phyloP scores from a whole-genome alignment of 2,329 filamentous ascomycete genomes.

The Ophiostoma tasmaniense region DNA sequence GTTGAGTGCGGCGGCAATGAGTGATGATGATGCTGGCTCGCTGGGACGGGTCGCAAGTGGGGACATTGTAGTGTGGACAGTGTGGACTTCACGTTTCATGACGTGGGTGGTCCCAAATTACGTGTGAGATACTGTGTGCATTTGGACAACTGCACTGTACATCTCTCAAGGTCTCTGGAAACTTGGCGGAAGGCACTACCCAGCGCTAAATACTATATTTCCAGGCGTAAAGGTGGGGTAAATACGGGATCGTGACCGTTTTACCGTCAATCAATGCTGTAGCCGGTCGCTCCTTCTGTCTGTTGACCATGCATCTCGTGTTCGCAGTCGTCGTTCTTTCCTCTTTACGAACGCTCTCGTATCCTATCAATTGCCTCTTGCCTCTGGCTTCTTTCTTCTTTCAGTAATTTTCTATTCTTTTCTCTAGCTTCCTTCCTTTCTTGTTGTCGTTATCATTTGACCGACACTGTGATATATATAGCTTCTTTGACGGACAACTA shows the following conservation, averaged over 20 bases:
- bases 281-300: neutral
- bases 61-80: constrained; percentile 5
- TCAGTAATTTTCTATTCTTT: neutral
- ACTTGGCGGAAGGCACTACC: neutral
- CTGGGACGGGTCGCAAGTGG: constrained; percentile 3
- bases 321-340: constrained; percentile 9
- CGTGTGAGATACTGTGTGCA: neutral
- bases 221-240: constrained; percentile 11
- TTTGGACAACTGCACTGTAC: neutral
- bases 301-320: neutral
- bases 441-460: neutral
- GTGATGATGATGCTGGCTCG: neutral
- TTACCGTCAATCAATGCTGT: neutral
- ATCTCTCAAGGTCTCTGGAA: neutral
- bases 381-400: neutral
- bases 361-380: neutral
- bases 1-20: neutral
- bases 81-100: neutral
- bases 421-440: neutral
- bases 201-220: neutral
- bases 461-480: neutral
- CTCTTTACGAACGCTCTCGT: neutral
- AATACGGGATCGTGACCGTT: constrained; percentile 12
- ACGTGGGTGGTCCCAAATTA: too few species aligned
- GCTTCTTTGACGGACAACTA: neutral